Evolutionary conservation across 1,284 basidiomycete species (phyloP), one percentile per base, ranked within the genome.

Genomic region (Ceratobasidium sp.): DNA sequence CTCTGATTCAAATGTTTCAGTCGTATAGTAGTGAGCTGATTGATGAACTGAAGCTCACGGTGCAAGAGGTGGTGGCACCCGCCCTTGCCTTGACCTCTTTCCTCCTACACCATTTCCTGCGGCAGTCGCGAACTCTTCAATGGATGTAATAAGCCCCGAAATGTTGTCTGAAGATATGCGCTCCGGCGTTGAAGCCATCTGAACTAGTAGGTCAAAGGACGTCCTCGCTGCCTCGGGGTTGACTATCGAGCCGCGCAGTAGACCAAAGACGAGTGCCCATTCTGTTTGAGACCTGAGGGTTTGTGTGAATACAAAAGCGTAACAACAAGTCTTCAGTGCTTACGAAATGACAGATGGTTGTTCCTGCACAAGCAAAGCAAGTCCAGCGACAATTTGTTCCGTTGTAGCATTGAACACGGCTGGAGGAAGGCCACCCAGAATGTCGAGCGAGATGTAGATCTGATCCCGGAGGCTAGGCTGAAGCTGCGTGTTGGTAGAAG

Each of bases 241-340:
- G 8, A 90, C 86, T 55, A 95, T 88, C 0, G 94, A 95, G 0
- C 91, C 91, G 49, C 93, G 88, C 77, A 99, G 87, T n/a, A 98
- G 85, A 0, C 94, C 91, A 77, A 98, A 94, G 18, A 97, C 87
- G 43, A 98, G 84, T 70, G 93, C 94, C 98, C 98, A 99, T 81
- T 99, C 96, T 0, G 97, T 98, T 77, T 93, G 91, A 1, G 95
- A 96, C 73, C 89, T 92, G 75, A 16, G 47, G 67, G 64, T 71
- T 63, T 76, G 52, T 1, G 4, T 58, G 2, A 67, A 66, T 7
- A 38, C 32, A 28, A 44, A 14, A 21, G 41, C 26, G 21, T 57
- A 43, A 35, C 28, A 26, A 14, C 13, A 26, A 35, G n/a, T 21
- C 61, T 47, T 62, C 18, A n/a, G 21, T 13, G 76, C 81, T 58